A percentile compares a stretch with the other conserved stretches of the same genome.
Evolutionary conservation across 345 rosid species (phyloP).

Genomic region (Lepidium aucheri): DNA sequence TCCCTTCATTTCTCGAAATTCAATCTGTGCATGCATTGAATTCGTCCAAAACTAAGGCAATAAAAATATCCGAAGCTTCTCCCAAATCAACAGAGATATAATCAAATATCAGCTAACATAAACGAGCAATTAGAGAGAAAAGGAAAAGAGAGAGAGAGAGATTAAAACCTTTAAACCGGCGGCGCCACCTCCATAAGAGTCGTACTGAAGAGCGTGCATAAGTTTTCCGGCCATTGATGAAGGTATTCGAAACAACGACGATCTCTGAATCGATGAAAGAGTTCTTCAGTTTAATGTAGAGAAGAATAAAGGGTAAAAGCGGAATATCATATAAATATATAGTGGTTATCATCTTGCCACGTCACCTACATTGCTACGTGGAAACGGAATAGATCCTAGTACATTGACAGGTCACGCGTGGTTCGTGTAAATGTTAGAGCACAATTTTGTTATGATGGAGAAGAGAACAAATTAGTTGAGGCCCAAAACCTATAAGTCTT

Average conservation of each 20-base stretch:
- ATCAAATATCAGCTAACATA: background rate
- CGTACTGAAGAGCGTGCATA: conserved; percentile 44
- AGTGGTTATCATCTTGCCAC: background rate
- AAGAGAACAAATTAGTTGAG: background rate
- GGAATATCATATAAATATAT: background rate
- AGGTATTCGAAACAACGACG: background rate
- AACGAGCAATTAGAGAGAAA: background rate
- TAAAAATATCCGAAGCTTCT: background rate
- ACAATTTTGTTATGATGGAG: too few relatives aligned
- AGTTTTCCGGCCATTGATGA: conserved; percentile 31
- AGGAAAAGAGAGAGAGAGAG: background rate
- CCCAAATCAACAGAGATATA: background rate
- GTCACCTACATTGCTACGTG: background rate
- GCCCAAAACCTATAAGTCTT: background rate
- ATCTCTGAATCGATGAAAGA: background rate
- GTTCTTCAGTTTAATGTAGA: background rate
- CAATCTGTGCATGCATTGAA: background rate
- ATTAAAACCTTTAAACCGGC: conserved; percentile 32
- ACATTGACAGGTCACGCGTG: too few relatives aligned
- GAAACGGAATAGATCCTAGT: too few relatives aligned
- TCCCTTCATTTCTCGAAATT: too few relatives aligned
- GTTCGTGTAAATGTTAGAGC: too few relatives aligned
- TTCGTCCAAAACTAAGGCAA: background rate
- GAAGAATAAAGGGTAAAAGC: background rate
- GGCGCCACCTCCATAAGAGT: conserved; percentile 38